Evolutionary conservation across 345 rosid genomes (phyloP).

Genomic region (Gossypioides kirkii): DNA sequence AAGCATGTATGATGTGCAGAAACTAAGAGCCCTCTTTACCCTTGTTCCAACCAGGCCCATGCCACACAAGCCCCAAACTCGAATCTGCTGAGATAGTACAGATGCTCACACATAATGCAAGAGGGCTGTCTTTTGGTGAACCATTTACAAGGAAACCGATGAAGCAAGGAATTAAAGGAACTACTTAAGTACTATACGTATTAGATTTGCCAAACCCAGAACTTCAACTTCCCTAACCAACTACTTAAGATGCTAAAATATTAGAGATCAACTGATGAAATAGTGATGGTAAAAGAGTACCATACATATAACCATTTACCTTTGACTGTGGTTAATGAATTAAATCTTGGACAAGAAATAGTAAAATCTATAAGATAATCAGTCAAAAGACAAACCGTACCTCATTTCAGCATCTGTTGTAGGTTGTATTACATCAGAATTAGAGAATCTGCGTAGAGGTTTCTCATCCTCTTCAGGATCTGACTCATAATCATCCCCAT

Average conservation of each 20-base stretch:
- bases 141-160: background rate
- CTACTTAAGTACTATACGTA: background rate
- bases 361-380: background rate
- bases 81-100: background rate
- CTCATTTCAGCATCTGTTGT: constrained; percentile 42
- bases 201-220: background rate
- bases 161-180: background rate
- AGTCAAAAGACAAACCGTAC: constrained; percentile 25
- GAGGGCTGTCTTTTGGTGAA: background rate
- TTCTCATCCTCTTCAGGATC: constrained; percentile 73
- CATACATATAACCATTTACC: background rate
- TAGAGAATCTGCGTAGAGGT: constrained; percentile 33
- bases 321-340: background rate
- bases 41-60: background rate
- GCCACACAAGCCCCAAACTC: background rate
- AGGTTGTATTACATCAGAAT: constrained; percentile 23
- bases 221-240: background rate
- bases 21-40: background rate
- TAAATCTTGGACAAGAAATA: background rate
- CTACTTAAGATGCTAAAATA: background rate
- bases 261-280: background rate
- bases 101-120: background rate
- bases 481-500: constrained; percentile 64
- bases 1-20: background rate
- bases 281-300: constrained; percentile 3